Evolutionary conservation across 345 rosid genomes (phyloP).

Genomic region (Syzygium grande): DNA sequence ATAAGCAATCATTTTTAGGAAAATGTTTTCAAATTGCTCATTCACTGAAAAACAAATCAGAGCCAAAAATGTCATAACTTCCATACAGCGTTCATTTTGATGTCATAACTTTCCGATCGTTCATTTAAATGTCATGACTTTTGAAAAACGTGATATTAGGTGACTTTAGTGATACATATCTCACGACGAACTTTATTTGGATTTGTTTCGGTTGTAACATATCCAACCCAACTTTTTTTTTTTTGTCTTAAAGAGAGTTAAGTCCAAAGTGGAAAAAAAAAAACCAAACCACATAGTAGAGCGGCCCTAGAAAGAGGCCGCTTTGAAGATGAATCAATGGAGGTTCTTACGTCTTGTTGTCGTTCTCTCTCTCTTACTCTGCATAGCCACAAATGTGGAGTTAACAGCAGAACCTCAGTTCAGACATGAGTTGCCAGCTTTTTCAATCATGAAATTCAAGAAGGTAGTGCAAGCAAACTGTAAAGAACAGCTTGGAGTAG

Average conservation of each 20-base stretch:
- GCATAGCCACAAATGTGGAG: neutral
- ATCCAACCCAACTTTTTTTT: neutral
- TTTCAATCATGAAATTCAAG: neutral
- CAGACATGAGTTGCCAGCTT: neutral
- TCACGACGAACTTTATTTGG: neutral
- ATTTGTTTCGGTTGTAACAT: neutral
- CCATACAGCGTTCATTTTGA: neutral
- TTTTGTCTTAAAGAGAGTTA: fast-evolving
- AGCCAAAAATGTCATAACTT: neutral
- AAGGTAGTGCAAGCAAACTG: neutral
- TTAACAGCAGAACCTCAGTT: neutral
- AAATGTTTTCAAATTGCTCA: too few species aligned
- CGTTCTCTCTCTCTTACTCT: neutral
- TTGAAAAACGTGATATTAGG: neutral
- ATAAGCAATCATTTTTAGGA: too few species aligned
- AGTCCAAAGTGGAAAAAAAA: neutral
- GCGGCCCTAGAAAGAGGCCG: neutral
- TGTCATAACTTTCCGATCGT: neutral
- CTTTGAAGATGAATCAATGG: neutral
- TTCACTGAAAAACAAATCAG: too few species aligned
- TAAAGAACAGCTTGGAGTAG: neutral
- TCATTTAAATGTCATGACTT: neutral
- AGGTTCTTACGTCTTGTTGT: neutral
- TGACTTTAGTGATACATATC: neutral
- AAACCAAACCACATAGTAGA: neutral